phyloP scores from a whole-genome alignment of 805 yeast species.

The Zygosaccharomyces lentus region DNA sequence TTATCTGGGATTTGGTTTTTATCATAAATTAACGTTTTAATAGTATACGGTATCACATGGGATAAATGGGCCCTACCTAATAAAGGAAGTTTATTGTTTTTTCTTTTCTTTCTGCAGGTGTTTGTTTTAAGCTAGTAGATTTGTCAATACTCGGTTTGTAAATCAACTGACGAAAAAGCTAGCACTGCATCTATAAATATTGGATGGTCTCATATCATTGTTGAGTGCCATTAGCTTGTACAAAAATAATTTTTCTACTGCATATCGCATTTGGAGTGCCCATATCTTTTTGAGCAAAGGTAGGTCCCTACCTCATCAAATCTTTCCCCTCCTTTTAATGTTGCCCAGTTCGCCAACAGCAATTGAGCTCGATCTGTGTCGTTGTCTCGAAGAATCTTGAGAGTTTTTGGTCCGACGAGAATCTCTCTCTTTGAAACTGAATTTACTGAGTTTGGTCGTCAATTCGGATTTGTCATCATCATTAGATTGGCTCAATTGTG shows the following conservation, averaged over 20 bases:
- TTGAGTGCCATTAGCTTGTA: background rate
- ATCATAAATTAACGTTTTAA: background rate
- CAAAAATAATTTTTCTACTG: background rate
- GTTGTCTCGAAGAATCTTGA: conserved; percentile 1
- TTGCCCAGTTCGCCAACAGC: conserved; percentile 9
- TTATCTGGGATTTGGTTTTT: conserved; percentile 2
- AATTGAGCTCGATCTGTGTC: conserved; percentile 11
- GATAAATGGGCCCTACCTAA: background rate
- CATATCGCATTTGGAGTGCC: background rate
- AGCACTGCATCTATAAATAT: background rate
- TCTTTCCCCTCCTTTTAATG: background rate
- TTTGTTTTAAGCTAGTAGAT: too few species aligned
- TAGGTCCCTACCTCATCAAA: background rate
- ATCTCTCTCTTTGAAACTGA: background rate
- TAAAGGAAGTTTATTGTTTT: background rate
- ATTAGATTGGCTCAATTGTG: background rate
- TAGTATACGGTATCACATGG: background rate
- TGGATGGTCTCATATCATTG: background rate
- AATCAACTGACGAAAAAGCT: background rate
- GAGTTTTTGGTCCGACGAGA: background rate
- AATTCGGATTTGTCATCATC: background rate
- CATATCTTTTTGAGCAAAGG: too few species aligned
- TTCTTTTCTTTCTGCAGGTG: background rate
- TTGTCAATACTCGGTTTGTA: background rate
- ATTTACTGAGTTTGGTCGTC: background rate